These are phyloP conservation scores for Termitomyces sp. DNA, from an alignment of 768 basidiomycete genomes.

Conservation along the genomic window DNA sequence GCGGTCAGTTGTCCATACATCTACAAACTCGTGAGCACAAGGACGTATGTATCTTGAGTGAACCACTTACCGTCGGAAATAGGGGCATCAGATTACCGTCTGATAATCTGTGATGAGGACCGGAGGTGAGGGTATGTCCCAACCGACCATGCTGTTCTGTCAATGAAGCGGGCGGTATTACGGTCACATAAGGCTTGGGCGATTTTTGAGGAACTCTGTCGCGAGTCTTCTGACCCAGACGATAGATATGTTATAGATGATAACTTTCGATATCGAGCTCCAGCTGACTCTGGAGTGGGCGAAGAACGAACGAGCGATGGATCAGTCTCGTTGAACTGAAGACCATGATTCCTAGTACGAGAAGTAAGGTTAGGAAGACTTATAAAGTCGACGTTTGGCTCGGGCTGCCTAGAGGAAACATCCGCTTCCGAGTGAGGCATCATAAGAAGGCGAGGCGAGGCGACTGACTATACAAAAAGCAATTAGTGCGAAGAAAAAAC, in stretches of 20 bases:
- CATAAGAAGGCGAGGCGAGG: background rate
- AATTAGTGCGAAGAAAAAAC: background rate
- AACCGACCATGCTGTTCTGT: slow-evolving; percentile 53
- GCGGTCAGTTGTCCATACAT: slow-evolving; percentile 72
- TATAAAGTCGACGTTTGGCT: slow-evolving; percentile 24
- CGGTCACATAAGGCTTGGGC: slow-evolving; percentile 55
- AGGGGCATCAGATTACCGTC: slow-evolving; percentile 74
- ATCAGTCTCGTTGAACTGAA: slow-evolving; percentile 4
- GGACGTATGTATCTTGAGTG: background rate
- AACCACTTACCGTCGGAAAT: slow-evolving; percentile 53
- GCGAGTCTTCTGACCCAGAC: slow-evolving; percentile 36
- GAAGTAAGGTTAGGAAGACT: slow-evolving; percentile 8
- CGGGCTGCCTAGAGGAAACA: slow-evolving; percentile 35
- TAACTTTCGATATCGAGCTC: slow-evolving; percentile 33
- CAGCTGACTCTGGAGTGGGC: slow-evolving; percentile 23
- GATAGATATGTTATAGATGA: slow-evolving; percentile 54
- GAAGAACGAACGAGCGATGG: slow-evolving; percentile 10
- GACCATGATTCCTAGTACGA: slow-evolving; percentile 12
- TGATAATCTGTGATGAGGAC: slow-evolving; percentile 53
- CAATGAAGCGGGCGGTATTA: slow-evolving; percentile 59
- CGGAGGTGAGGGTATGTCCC: slow-evolving; percentile 51
- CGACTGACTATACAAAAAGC: slow-evolving; percentile 9
- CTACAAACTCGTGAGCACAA: slow-evolving; percentile 27
- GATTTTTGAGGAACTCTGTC: slow-evolving; percentile 33
- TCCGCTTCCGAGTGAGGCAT: slow-evolving; percentile 40